Evolutionary conservation across 352 stramenopile species (phyloP), one percentile per base, ranked within the genome.

Genomic region (Phytophthora megakarya): DNA sequence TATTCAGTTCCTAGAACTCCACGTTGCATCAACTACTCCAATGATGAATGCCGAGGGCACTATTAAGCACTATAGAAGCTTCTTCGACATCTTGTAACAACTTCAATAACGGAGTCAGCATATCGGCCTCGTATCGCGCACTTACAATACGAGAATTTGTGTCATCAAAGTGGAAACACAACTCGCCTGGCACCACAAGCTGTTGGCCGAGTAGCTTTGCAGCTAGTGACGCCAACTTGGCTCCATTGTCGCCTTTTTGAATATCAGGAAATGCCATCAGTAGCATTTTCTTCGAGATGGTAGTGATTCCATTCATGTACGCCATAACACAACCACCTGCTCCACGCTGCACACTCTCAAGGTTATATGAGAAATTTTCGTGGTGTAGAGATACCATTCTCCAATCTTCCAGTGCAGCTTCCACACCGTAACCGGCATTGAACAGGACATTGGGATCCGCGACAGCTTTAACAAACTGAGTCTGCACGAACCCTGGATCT

Each of bases 101-200:
- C 46, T 51, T 43, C 12, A 65, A 19, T 19, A 65, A 26, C n/a
- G 57, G 38, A 11, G 37, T 38, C 16, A 65, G 21, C 46, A 65
- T 65, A 18, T 65, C 38, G 7, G 46, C 38, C 7, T 52, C 37
- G 38, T 59, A 59, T 0, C 22, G 46, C 4, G 16, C 46, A 18
- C 57, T 39, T 8, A 58, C 30, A 16, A 59, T 28, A 12, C 58
- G 39, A 33, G 5, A 3, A 8, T 45, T 59, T 10, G 15, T 12
- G 1, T 66, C 23, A 25, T 53, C 38, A 39, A 40, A 66, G 13
- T 35, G 13, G 19, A 60, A 66, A 12, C 22, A n/a, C 0, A 66
- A 3, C 1, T 5, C 8, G 22, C 30, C 38, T 23, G 35, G 48
- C 10, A 53, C 12, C 11, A 54, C 40, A 33, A 66, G 22, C 23